Conservation (phyloP, 805 yeast species). For the Ogataea trehaloabstinens region DNA sequence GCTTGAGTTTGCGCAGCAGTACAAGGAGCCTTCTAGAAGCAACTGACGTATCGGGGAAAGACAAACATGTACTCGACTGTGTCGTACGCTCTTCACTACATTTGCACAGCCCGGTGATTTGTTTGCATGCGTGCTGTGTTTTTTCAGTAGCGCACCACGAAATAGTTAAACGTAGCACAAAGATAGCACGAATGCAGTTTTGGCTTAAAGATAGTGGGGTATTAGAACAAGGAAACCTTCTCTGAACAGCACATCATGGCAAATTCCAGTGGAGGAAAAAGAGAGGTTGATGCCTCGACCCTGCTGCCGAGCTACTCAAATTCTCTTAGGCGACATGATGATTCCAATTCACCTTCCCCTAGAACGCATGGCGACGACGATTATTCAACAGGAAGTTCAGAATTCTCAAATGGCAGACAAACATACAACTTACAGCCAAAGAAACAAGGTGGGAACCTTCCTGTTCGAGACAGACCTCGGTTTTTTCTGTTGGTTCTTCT, state of each 20-base stretch:
- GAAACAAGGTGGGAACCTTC: constrained; percentile 19
- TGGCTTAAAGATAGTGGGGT: too few relatives aligned
- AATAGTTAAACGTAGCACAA: too few relatives aligned
- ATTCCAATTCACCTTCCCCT: constrained; percentile 18
- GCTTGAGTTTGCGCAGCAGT: constrained; percentile 41
- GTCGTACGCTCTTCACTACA: too few relatives aligned
- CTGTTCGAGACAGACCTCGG: constrained; percentile 60
- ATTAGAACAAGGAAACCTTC: too few relatives aligned
- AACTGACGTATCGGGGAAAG: too few relatives aligned
- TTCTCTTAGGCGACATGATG: constrained; percentile 22
- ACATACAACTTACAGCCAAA: not conserved
- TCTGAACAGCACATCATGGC: too few relatives aligned
- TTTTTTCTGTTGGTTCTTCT: constrained; percentile 70
- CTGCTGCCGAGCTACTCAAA: constrained; percentile 17
- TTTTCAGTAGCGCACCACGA: too few relatives aligned
- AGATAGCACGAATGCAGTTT: too few relatives aligned
- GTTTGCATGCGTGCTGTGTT: too few relatives aligned
- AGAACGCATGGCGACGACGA: constrained; percentile 9
- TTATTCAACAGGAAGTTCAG: not conserved
- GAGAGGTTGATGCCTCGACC: not conserved
- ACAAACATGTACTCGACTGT: too few relatives aligned
- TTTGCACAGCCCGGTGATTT: too few relatives aligned
- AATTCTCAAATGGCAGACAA: not conserved
- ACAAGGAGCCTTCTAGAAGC: constrained; percentile 7
- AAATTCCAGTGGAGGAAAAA: constrained; percentile 3